Conservation (phyloP, 1,139 yeast genomes). For the Candida neerlandica region DNA sequence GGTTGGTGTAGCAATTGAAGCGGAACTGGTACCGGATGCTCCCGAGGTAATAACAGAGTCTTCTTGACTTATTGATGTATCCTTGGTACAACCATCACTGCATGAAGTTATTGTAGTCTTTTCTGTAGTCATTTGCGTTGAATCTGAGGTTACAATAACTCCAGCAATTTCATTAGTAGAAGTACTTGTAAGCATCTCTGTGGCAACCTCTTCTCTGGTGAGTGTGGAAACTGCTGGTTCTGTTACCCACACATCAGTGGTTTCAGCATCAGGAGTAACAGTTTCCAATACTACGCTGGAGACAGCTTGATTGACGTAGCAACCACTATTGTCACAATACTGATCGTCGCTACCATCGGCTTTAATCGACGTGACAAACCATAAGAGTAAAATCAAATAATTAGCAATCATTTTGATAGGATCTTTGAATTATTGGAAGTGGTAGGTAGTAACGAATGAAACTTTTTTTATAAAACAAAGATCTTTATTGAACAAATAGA, state of each 20-base stretch:
- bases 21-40: too few relatives aligned
- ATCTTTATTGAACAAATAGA: not conserved
- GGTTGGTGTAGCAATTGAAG: too few relatives aligned
- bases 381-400: not conserved
- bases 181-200: not conserved
- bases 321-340: conserved; percentile 6
- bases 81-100: not conserved
- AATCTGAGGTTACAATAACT: not conserved
- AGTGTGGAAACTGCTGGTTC: not conserved
- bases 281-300: not conserved
- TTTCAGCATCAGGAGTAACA: not conserved
- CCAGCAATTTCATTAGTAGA: not conserved
- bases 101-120: not conserved
- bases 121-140: not conserved
- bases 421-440: not conserved
- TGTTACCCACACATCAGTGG: not conserved
- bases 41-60: too few relatives aligned
- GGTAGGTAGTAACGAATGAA: not conserved
- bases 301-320: not conserved
- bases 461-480: not conserved
- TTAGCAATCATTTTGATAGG: not conserved
- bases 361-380: not conserved
- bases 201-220: not conserved
- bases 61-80: too few relatives aligned
- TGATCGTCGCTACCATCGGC: not conserved